Base-by-base conservation (phyloP, 2,329 filamentous ascomycete genomes). In the Epichloe brachyelytri region DNA sequence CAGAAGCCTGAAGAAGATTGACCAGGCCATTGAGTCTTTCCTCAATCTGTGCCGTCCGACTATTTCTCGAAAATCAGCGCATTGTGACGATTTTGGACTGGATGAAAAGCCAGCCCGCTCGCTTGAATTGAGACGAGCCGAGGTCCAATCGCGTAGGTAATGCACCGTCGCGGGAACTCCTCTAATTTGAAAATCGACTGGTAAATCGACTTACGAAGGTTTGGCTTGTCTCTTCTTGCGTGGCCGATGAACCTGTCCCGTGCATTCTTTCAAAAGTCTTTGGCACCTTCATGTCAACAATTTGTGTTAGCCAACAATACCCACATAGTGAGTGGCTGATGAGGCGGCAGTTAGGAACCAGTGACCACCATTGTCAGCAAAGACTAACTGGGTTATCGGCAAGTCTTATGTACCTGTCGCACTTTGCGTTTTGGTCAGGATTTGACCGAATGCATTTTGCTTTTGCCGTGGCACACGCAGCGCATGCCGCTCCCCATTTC, bases 171-270 rank as follows among this genome's bases (percentile, higher is more conserved):
- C 19, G 12, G 40, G 10, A 39, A 5, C 37, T 5, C 19, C 11
- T 40, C 3, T 12, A 8, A 22, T 26, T 20, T 44, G 6, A 20
- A 4, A 44, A n/a, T 3, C 14, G 36, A n/a, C 36, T 14, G 41
- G 34, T 12, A 33, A n/a, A 43, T 15, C 20, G 19, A 69, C 74
- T 67, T 63, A 77, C 74, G 74, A 77, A 34, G 72, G 71, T 53
- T 72, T 75, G 36, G 63, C 65, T 34, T 72, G 69, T 56, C 75
- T 66, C 64, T 77, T 77, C 61, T 77, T 77, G 33, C 75, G 67
- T 3, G 72, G 72, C 22, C 68, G 69, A 56, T 74, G 74, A 26
- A 75, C 60, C 56, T 77, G 74, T 11, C 63, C 65, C 0, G 65
- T 61, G 53, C 75, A 77, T 36, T 71, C 67, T 54, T 76, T 77